Evolutionary conservation across 2,329 filamentous ascomycete genomes (phyloP), one percentile per base, ranked within the genome.

Genomic region (Colletotrichum plurivorum): DNA sequence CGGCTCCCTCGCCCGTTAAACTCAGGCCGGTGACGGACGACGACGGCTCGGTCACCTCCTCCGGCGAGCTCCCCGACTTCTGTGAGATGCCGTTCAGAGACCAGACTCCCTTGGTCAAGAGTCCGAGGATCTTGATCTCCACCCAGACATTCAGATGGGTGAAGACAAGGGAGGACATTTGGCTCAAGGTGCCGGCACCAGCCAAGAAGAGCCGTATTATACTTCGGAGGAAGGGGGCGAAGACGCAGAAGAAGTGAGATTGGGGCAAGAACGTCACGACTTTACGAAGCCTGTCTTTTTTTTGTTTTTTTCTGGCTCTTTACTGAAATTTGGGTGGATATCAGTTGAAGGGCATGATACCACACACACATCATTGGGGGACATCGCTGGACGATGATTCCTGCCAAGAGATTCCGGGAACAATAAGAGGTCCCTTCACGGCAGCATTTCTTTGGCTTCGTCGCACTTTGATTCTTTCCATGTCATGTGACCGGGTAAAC

Each of bases 91-190:
- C 27, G 39, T 59, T 51, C 43, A 20, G 27, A 49, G 13, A 15
- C 41, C 13, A 7, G 5, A 43, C 41, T 2, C 41, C 41, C 15
- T 5, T n/a, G 10, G 41, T 43, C 41, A 61, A 61, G 46, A 45
- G 27, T 5, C 45, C 46, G n/a, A 39, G 46, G 13, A 61, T 61
- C 31, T 20, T 61, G 15, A 46, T 61, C 31, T 61, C 57, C 15
- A 61, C 57, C 31, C 51, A 61, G 46, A 61, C 9, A 15, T 52
- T 61, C 57, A 51, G 41, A 20, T 61, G 57, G 57, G 18, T 49
- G 27, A 57, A 49, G 27, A 41, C 41, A 15, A 18, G 9, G 41
- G 20, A 36, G 22, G 18, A 25, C 51, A n/a, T 31, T 12, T 55
- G 49, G n/a, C n/a, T 61, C 31, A 43, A 52, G 45, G 45, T 49